Percentiles rank a stretch among this genome's conserved stretches.
phyloP scores from a whole-genome alignment of 352 stramenopile species.

The Aphanomyces cochlioides region DNA sequence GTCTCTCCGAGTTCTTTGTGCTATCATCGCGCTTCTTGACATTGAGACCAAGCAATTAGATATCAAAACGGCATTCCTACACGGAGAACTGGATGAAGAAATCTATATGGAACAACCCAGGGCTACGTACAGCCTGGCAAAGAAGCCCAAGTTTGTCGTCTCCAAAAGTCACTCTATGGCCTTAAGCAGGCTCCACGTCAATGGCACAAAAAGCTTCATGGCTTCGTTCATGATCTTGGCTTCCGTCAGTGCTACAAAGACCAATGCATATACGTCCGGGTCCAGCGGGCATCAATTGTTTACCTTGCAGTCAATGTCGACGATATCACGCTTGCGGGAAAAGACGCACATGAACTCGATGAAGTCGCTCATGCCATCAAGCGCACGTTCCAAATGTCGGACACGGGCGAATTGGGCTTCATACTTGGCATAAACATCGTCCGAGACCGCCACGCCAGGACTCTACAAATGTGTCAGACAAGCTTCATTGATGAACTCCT shows the following conservation, averaged over 20 bases:
- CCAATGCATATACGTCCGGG: neutral
- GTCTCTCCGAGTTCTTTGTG: neutral
- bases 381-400: neutral
- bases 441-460: neutral
- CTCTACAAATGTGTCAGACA: neutral
- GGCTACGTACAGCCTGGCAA: neutral
- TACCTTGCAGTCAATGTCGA: neutral
- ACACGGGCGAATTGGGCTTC: neutral
- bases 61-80: slow-evolving; percentile 5
- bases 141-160: neutral
- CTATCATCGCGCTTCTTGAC: neutral
- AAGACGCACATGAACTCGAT: no score
- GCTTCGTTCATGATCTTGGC: neutral
- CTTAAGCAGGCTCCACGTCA: slow-evolving; percentile 5
- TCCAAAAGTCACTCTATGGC: neutral
- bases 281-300: neutral
- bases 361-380: no score
- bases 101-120: slow-evolving; percentile 6
- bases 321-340: no score
- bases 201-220: neutral
- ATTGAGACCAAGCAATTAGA: neutral
- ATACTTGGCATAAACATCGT: neutral
- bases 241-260: neutral
- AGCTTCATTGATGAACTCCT: no score
- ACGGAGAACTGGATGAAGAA: neutral